A percentile compares a stretch with the other conserved stretches of the same genome.
These are phyloP conservation scores for Mycosarcoma maydis DNA, from an alignment of 1,284 basidiomycete species.

Conservation along the genomic window DNA sequence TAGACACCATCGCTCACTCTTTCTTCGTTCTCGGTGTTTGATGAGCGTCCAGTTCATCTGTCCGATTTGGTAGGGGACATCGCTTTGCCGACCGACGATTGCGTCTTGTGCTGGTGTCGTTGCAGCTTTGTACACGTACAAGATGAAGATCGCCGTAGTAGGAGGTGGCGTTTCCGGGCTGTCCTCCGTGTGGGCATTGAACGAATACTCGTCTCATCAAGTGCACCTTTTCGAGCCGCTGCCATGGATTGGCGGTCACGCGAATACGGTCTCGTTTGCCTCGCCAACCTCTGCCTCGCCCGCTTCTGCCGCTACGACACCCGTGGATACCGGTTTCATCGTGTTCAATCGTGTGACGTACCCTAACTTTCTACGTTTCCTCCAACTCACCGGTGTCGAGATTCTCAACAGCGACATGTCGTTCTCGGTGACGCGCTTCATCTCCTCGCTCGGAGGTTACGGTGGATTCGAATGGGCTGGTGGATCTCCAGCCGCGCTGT, in stretches of 20 bases:
- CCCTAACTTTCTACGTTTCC: slow-evolving; percentile 81
- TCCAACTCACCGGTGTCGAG: slow-evolving; percentile 72
- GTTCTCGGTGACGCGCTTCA: slow-evolving; percentile 72
- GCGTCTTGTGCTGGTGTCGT: too few relatives aligned
- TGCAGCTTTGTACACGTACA: too few relatives aligned
- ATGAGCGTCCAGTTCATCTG: too few relatives aligned
- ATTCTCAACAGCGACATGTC: slow-evolving; percentile 79
- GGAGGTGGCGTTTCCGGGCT: slow-evolving; percentile 83
- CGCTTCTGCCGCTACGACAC: slow-evolving; percentile 16
- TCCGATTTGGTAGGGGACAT: too few relatives aligned
- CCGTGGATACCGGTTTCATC: slow-evolving; percentile 55
- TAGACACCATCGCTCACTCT: too few relatives aligned
- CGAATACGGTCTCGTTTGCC: slow-evolving; percentile 77
- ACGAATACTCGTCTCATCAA: slow-evolving; percentile 80
- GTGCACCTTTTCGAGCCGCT: slow-evolving; percentile 82
- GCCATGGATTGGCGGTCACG: slow-evolving; percentile 78
- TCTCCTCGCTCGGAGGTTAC: slow-evolving; percentile 3
- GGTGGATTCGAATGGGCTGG: slow-evolving; percentile 59
- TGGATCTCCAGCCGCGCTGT: slow-evolving; percentile 31
- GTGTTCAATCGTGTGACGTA: slow-evolving; percentile 82
- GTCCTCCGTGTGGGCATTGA: slow-evolving; percentile 80
- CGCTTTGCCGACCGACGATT: too few relatives aligned
- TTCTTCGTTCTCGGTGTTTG: too few relatives aligned
- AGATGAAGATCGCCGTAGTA: slow-evolving; percentile 74
- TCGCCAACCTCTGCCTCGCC: slow-evolving; percentile 49